phyloP scores from a whole-genome alignment of 257 asterid species.

The Craterostigma plantagineum region DNA sequence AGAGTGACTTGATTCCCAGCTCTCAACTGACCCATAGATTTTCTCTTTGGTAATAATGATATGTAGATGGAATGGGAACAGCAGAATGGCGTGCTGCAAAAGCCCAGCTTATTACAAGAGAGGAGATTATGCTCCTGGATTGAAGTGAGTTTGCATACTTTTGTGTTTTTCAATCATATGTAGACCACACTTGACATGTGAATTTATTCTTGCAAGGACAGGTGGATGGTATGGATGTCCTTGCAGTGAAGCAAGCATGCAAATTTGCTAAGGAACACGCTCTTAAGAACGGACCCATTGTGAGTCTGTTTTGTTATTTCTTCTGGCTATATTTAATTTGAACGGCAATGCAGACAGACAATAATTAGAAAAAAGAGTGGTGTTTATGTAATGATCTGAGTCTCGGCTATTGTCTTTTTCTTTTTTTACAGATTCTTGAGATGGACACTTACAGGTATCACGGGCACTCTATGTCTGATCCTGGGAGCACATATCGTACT shows the following conservation, averaged over 20 bases:
- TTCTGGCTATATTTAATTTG: too few species aligned
- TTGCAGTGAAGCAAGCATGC: constrained; percentile 98
- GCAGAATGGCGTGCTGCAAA: constrained; percentile 99
- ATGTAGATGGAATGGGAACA: constrained; percentile 92
- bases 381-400: too few species aligned
- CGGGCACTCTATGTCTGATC: constrained; percentile 99
- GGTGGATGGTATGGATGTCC: constrained; percentile 99
- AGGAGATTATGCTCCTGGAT: constrained; percentile 42
- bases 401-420: too few species aligned
- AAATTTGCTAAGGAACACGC: constrained; percentile 88
- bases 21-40: too few species aligned
- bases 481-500: constrained; percentile 96
- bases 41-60: too few species aligned
- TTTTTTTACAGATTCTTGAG: constrained; percentile 67
- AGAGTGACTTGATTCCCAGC: too few species aligned
- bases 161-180: constrained; percentile 13
- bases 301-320: constrained; percentile 18
- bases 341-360: too few species aligned
- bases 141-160: too few species aligned
- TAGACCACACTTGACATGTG: constrained; percentile 4
- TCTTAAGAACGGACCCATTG: constrained; percentile 92
- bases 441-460: constrained; percentile 99
- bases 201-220: constrained; percentile 14
- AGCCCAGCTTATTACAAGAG: constrained; percentile 94
- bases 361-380: too few species aligned